Evolutionary conservation across 2,329 filamentous ascomycete species (phyloP).

Genomic region (Ampelomyces quisqualis): DNA sequence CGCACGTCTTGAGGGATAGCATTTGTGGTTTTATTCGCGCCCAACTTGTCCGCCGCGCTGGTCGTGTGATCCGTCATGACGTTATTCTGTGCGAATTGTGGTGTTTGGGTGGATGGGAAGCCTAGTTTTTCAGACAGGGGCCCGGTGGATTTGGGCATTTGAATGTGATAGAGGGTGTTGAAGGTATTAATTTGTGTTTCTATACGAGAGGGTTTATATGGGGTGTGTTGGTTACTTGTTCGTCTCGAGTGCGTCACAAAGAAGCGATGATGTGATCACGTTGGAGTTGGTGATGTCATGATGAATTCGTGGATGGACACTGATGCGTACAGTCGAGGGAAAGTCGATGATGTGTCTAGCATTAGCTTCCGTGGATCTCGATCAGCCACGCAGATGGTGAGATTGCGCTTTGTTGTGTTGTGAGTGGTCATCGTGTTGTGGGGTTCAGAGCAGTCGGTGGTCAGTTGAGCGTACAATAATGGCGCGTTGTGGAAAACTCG

Average conservation of each 20-base stretch:
- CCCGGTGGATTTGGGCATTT: constrained; percentile 28
- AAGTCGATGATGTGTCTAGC: constrained; percentile 16
- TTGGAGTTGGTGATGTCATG: constrained; percentile 21
- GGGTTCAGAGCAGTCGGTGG: constrained; percentile 3
- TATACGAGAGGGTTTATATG: constrained; percentile 4
- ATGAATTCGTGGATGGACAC: constrained; percentile 7
- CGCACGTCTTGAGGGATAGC: constrained; percentile 28
- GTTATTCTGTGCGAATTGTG: constrained; percentile 7
- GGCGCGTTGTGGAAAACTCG: not conserved
- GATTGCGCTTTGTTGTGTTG: not conserved
- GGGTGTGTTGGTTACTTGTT: not conserved
- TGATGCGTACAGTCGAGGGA: not conserved
- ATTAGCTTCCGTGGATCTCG: constrained; percentile 8
- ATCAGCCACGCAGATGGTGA: not conserved
- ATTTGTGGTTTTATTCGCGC: constrained; percentile 34
- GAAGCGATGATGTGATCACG: constrained; percentile 1
- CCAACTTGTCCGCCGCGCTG: constrained; percentile 29
- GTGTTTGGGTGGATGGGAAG: constrained; percentile 12
- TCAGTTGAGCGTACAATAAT: too few species aligned
- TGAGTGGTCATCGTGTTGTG: not conserved
- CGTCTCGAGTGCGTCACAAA: constrained; percentile 8
- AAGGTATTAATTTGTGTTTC: not conserved
- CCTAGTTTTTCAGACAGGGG: constrained; percentile 24
- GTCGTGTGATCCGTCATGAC: constrained; percentile 27
- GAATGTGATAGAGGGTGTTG: not conserved